Conservation (phyloP, 768 basidiomycete genomes). For the Ramaria sp. region DNA sequence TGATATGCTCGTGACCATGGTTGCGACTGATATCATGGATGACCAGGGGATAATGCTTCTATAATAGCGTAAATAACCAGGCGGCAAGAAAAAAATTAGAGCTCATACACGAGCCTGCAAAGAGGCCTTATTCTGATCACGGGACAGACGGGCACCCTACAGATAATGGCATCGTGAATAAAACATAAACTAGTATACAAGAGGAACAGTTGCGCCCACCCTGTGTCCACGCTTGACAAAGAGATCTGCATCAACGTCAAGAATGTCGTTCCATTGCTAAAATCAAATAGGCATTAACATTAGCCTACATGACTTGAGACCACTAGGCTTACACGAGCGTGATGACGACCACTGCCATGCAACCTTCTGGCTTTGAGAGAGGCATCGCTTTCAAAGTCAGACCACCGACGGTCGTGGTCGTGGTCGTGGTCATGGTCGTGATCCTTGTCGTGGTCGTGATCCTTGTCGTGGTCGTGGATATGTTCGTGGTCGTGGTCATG, state of each 20-base stretch:
- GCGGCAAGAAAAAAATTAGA: not conserved
- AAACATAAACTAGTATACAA: not conserved
- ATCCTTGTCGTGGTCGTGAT: constrained; percentile 12
- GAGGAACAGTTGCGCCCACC: not conserved
- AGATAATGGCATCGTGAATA: not conserved
- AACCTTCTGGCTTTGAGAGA: not conserved
- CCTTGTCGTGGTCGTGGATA: constrained; percentile 13
- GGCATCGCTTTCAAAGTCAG: not conserved
- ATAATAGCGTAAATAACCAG: not conserved
- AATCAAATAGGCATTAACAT: not conserved
- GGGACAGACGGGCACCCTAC: not conserved
- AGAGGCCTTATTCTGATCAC: not conserved
- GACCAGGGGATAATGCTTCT: not conserved
- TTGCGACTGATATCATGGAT: not conserved
- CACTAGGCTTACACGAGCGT: not conserved
- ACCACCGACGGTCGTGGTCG: not conserved
- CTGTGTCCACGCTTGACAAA: not conserved
- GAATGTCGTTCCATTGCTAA: constrained; percentile 2
- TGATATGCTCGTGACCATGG: not conserved
- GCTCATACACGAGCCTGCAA: not conserved
- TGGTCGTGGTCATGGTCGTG: constrained; percentile 12
- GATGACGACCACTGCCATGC: not conserved
- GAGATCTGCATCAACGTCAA: not conserved
- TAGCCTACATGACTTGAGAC: not conserved
- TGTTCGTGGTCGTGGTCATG: constrained; percentile 14